Evolutionary conservation across 2,329 filamentous ascomycete species (phyloP).

Genomic region (Podosphaera xanthii): DNA sequence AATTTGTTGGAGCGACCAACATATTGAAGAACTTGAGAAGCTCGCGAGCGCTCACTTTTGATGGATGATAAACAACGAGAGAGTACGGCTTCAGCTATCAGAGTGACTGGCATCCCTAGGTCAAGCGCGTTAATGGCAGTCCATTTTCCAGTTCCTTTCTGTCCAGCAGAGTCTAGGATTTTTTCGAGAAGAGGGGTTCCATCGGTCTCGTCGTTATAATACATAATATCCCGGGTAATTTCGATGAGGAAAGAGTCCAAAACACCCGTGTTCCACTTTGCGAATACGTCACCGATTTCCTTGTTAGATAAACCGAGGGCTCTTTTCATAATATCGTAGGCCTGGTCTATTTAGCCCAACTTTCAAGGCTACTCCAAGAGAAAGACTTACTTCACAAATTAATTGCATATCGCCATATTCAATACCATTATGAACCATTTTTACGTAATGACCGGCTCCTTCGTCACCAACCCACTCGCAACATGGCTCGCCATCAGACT

Average conservation of each 20-base stretch:
- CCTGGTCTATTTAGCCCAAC: conserved; percentile 28
- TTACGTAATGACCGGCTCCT: conserved; percentile 98
- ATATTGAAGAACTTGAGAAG: conserved; percentile 52
- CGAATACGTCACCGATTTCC: conserved; percentile 88
- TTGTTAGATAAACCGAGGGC: conserved; percentile 72
- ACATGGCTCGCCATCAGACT: conserved; percentile 92
- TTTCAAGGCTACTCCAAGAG: background rate
- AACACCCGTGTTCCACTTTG: conserved; percentile 96
- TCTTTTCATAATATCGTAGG: conserved; percentile 99
- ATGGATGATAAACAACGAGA: conserved; percentile 81
- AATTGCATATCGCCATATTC: conserved; percentile 99
- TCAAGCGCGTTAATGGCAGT: conserved; percentile 97
- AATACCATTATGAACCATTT: conserved; percentile 99
- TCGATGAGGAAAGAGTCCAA: conserved; percentile 98
- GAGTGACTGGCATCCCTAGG: conserved; percentile 91
- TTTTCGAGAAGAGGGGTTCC: conserved; percentile 84
- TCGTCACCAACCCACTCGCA: conserved; percentile 99
- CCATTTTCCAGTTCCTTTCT: conserved; percentile 99
- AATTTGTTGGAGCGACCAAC: conserved; percentile 59
- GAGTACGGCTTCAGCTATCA: conserved; percentile 94
- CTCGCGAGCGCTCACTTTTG: conserved; percentile 78
- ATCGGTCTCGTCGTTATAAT: conserved; percentile 94
- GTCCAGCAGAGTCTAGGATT: conserved; percentile 93
- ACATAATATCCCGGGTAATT: conserved; percentile 96
- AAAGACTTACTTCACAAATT: conserved; percentile 66